Percentiles rank a stretch among this genome's conserved stretches.
Conservation (phyloP, 2,329 filamentous ascomycete species). For the Cordyceps pruinosa region DNA sequence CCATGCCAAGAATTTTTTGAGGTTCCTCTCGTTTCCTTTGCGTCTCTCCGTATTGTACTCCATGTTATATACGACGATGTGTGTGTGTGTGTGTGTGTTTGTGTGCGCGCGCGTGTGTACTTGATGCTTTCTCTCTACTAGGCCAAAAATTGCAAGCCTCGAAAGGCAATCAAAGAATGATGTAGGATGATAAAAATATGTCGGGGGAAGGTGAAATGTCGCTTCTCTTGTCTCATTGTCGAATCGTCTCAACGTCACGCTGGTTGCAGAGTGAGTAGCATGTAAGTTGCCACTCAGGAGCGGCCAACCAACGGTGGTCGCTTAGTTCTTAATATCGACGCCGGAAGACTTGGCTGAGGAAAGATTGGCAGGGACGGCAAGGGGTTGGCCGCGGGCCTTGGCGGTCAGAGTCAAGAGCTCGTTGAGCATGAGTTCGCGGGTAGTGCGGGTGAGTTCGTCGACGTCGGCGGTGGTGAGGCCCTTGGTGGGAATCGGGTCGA, state of each 20-base stretch:
- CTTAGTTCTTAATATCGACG: conserved; percentile 20
- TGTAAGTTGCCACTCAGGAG: not conserved
- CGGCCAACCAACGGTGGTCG: not conserved
- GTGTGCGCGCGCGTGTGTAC: too few species aligned
- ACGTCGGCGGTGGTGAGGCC: conserved; percentile 70
- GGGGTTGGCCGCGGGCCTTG: conserved; percentile 37
- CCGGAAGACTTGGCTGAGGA: conserved; percentile 19
- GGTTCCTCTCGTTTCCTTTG: not conserved
- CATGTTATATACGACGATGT: not conserved
- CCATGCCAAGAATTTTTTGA: not conserved
- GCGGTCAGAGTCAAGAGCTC: conserved; percentile 51
- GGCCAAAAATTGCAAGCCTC: not conserved
- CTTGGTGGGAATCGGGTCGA: conserved; percentile 73
- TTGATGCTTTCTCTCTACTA: not conserved
- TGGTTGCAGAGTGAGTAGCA: not conserved
- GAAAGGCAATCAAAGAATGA: not conserved
- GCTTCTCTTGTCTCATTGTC: not conserved
- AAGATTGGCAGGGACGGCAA: conserved; percentile 24
- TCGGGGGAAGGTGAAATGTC: not conserved
- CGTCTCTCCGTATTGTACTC: not conserved
- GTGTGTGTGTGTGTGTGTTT: too few species aligned
- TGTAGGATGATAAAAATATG: not conserved
- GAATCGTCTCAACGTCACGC: not conserved
- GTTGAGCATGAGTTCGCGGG: conserved; percentile 68
- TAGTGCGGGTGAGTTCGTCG: conserved; percentile 60